Percentiles rank a stretch among this genome's conserved stretches.
phyloP scores from a whole-genome alignment of 2,329 filamentous ascomycete genomes.

The Ophiobolus disseminans region DNA sequence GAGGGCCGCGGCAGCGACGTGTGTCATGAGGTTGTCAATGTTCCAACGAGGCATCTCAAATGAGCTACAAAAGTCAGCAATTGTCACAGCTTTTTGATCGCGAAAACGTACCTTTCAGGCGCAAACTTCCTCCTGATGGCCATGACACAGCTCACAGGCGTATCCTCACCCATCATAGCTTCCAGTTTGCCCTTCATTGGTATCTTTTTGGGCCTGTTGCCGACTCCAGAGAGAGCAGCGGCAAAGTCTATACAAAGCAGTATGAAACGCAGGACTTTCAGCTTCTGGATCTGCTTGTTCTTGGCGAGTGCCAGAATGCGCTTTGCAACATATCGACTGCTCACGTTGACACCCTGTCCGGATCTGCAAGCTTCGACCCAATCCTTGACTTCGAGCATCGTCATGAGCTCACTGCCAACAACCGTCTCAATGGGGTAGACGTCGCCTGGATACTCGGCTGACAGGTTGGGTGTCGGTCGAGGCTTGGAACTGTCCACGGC shows the following conservation, averaged over 20 bases:
- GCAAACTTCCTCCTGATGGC: slow-evolving; percentile 68
- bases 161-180: slow-evolving; percentile 61
- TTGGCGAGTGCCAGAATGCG: slow-evolving; percentile 67
- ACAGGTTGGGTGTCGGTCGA: slow-evolving; percentile 72
- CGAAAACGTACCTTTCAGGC: slow-evolving; percentile 32
- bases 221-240: slow-evolving; percentile 45
- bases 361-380: slow-evolving; percentile 74
- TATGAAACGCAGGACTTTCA: slow-evolving; percentile 60
- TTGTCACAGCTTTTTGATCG: background rate
- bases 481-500: slow-evolving; percentile 73
- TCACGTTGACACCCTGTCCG: slow-evolving; percentile 63
- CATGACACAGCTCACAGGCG: slow-evolving; percentile 31
- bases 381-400: slow-evolving; percentile 71
- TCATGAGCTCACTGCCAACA: slow-evolving; percentile 72
- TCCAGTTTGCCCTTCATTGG: slow-evolving; percentile 71
- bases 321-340: slow-evolving; percentile 69
- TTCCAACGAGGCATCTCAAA: slow-evolving; percentile 73
- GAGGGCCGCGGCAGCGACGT: slow-evolving; percentile 74
- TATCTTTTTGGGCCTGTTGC: slow-evolving; percentile 55
- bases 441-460: slow-evolving; percentile 71
- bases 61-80: slow-evolving; percentile 28
- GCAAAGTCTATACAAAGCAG: slow-evolving; percentile 58
- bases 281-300: slow-evolving; percentile 56
- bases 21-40: slow-evolving; percentile 73
- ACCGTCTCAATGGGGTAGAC: slow-evolving; percentile 74